Percentiles rank a stretch among this genome's conserved stretches.
These are phyloP conservation scores for Inga leiocalycina DNA, from an alignment of 306 rosid species.

Conservation along the genomic window DNA sequence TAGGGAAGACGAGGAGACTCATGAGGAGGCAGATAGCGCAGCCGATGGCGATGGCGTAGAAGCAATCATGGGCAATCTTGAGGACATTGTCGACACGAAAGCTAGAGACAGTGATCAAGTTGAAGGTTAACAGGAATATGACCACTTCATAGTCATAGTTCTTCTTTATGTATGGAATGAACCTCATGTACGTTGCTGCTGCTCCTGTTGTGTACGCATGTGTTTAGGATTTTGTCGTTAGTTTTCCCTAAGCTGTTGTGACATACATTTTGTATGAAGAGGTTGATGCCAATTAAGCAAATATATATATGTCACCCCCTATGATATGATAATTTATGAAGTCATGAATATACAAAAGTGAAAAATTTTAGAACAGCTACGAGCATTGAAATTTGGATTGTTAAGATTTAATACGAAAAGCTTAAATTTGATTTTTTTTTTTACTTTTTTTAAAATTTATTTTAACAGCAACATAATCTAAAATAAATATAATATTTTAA, in stretches of 20 bases:
- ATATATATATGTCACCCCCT: too few relatives aligned
- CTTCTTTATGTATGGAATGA: constrained; percentile 79
- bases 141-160: constrained; percentile 84
- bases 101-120: constrained; percentile 76
- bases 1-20: constrained; percentile 79
- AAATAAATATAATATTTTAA: too few relatives aligned
- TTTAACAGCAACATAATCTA: too few relatives aligned
- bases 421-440: too few relatives aligned
- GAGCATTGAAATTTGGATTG: too few relatives aligned
- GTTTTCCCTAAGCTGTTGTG: too few relatives aligned
- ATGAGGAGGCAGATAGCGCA: constrained; percentile 74
- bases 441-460: too few relatives aligned
- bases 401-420: too few relatives aligned
- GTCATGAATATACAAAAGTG: too few relatives aligned
- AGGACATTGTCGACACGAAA: constrained; percentile 58
- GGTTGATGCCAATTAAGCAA: too few relatives aligned
- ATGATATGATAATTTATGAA: too few relatives aligned
- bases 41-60: constrained; percentile 84
- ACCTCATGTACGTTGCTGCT: constrained; percentile 77
- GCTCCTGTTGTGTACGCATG: constrained; percentile 59
- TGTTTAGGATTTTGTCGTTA: constrained; percentile 7
- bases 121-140: constrained; percentile 82
- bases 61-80: constrained; percentile 67
- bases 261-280: background rate
- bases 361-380: too few relatives aligned